Base-by-base conservation (phyloP, 176 grass and related monocot genomes). In the Typha latifolia region DNA sequence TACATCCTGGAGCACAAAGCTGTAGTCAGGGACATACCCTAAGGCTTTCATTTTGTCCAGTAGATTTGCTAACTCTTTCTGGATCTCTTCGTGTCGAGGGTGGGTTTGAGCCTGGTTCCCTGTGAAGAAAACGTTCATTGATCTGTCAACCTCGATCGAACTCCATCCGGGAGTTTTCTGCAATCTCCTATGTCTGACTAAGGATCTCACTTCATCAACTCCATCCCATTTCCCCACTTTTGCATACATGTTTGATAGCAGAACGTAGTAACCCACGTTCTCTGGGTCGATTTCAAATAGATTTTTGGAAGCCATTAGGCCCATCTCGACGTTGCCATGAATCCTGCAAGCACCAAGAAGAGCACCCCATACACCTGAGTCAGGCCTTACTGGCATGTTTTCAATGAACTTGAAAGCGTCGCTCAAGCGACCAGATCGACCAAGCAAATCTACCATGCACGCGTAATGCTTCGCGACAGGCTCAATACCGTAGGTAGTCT, bases 161-260 rank as follows among this genome's bases (percentile, higher is more conserved):
- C 88, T 91, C 88, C 88, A 91, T 47, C 88, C 83, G 59, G 88
- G 88, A 43, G 68, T 91, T 82, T 91, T 91, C 48, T 84, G 77
- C 63, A 91, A 69, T 62, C 77, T 82, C 32, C 82, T 81, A 18
- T 49, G 63, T 62, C 88, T 81, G 3, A 81, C 88, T 71, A 86
- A 78, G 61, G 88, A 86, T 50, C 88, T 84, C 67, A 91, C 83
- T 78, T 80, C 77, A 49, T 86, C 68, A 78, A 91, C 80, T 62
- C 88, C 88, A 65, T 91, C 80, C 88, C 88, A 91, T 81, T 86
- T 82, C 29, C 88, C 83, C 49, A 76, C 78, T 62, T 84, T 91
- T 3, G 88, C 88, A 72, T 91, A 91, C 84, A 91, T 86, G 66
- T 91, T 91, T 3, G 88, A 91, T 71, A 86, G 74, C 61, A 91